Base-by-base conservation (phyloP, 805 yeast species). In the Myxozyma monticola region DNA sequence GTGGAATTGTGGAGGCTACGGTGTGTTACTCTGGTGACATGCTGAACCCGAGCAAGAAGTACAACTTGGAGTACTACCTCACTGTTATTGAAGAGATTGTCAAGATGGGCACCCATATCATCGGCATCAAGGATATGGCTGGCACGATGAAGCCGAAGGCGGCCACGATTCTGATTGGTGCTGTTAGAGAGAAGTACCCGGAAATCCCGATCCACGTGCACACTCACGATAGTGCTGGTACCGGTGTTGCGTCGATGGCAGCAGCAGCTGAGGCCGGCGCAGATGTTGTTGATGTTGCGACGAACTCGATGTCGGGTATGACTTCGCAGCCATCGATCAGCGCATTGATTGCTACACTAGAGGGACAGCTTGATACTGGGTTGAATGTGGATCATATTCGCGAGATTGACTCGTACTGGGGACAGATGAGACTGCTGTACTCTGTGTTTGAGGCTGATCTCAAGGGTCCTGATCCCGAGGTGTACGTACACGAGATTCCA, bases 381-480 rank as follows among this genome's bases (percentile, higher is more conserved):
- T 75, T 93, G 60, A 74, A 78, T 61, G 80, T 77, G 59, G 71
- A 75, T 45, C 75, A 80, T 59, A 87, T 88, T 41, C 80, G 95
- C 63, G 93, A 83, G 66, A 70, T 93, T 59, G 99, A 93, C 71
- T 73, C 88, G 55, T 93, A 93, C 79, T 93, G 99, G 99, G 96
- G 95, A 42, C 97, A 93, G 76, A 93, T 93, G 91, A 83, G 99
- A 75, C 77, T 93, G 68, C 75, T 93, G 60, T 93, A 93, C 77
- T 87, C 96, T 42, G 89, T 96, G 71, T 93, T 93, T 72, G 99
- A 89, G 73, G 97, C 99, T 48, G 97, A 93, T 68, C 80, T 93
- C 71, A 93, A 93, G 79, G 99, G 99, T 50, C 98, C 99, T 54
- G 99, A 93, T 73, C 98, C 99, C 63, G 99, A 93, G 72, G 99